Evolutionary conservation across 768 basidiomycete species (phyloP), one percentile per base, ranked within the genome.

Genomic region (Paxillus rubicundulus): DNA sequence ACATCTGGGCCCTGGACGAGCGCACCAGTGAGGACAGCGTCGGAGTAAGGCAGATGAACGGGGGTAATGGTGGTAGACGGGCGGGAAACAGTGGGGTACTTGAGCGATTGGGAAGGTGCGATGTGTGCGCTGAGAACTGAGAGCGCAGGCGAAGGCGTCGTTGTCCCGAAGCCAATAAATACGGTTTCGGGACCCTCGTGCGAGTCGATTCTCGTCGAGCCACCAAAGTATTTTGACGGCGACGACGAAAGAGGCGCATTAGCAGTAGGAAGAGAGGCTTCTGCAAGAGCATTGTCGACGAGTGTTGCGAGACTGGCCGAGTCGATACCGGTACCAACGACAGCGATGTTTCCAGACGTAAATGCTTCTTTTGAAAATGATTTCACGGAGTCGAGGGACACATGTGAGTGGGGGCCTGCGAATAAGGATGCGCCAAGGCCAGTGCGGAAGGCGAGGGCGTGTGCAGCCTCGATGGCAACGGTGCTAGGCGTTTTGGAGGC

Each of bases 381-480:
- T 65, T 86, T 84, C 62, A 96, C 79, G 58, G 92, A 87, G 12
- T 78, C 79, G 18, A 80, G 77, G 44, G 84, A 80, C 61, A 90
- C 70, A 59, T 78, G 72, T 53, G 73, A 73, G 65, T 89, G 84
- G 14, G 82, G 75, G n/a, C 86, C 75, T 17, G 93, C 87, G 72
- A 91, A 92, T 54, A 98, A 81, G 20, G 95, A 87, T 60, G 88
- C 80, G 61, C 96, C 96, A 62, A 98, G 92, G 14, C 96, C 96
- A 39, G 77, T 78, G 64, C 95, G 92, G 89, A 98, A 99, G 40
- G 96, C 95, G 52, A 95, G 77, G 40, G 81, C 71, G 69, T 98
- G 96, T 4, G 93, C 94, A 34, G 86, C 74, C 64, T 99, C 96
- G 51, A 98, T 57, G 38, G 94, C 94, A 61, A 78, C 77, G 2